phyloP scores from a whole-genome alignment of 2,329 filamentous ascomycete species.

The Scorias spongiosa region DNA sequence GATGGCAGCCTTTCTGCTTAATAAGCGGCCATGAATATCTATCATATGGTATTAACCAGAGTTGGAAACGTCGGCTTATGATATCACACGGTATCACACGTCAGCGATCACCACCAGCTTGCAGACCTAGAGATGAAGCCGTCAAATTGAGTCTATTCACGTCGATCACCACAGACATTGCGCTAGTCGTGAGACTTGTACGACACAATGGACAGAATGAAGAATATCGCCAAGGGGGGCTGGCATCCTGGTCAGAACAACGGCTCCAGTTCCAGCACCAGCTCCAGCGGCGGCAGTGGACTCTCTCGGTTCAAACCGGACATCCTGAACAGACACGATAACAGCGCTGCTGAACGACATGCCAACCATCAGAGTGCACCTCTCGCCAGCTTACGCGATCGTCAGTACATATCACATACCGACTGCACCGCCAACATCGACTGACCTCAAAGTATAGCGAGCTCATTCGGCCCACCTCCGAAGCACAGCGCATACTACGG shows the following conservation, averaged over 20 bases:
- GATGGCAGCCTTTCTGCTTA: no score
- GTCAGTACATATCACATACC: constrained; percentile 3
- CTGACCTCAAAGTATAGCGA: constrained; percentile 21
- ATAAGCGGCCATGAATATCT: no score
- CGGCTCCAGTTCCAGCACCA: background rate
- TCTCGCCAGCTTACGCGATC: constrained; percentile 58
- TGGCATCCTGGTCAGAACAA: constrained; percentile 30
- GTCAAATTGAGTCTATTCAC: no score
- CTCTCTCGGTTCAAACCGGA: constrained; percentile 1
- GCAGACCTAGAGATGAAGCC: no score
- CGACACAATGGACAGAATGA: constrained; percentile 17
- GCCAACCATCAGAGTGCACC: constrained; percentile 44
- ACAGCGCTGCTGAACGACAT: constrained; percentile 26
- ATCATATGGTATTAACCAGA: no score
- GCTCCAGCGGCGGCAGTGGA: background rate
- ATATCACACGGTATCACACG: no score
- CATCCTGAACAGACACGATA: constrained; percentile 17
- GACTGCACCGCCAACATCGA: background rate
- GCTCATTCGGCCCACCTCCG: constrained; percentile 67
- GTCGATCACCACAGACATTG: no score
- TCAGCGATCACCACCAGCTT: no score
- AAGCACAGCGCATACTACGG: constrained; percentile 43
- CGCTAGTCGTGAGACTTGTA: no score
- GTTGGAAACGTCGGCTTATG: no score
- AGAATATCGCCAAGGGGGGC: constrained; percentile 31